Conservation (phyloP, 164 flowering plant species). For the Amborella trichopoda region DNA sequence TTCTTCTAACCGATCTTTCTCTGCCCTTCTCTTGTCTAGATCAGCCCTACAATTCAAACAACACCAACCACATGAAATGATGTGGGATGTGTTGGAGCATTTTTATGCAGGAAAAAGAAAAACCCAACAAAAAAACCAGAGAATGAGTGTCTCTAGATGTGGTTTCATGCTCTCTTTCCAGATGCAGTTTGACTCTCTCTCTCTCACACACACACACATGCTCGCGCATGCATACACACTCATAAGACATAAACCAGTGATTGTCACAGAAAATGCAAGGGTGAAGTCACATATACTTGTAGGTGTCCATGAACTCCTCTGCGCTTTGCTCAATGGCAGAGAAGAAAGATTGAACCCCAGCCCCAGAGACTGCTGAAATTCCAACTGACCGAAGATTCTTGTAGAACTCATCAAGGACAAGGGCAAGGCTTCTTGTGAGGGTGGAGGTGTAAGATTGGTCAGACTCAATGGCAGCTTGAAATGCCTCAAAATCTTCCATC, state of each 20-base stretch:
- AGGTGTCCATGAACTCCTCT: slow-evolving; percentile 83
- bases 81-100: neutral
- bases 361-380: slow-evolving; percentile 85
- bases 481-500: slow-evolving; percentile 94
- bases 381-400: slow-evolving; percentile 77
- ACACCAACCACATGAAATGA: neutral
- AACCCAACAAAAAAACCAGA: too few species aligned
- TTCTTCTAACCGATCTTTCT: slow-evolving; percentile 73
- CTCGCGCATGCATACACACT: too few species aligned
- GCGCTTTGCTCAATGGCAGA: slow-evolving; percentile 78
- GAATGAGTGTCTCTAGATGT: too few species aligned
- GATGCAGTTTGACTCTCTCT: too few species aligned
- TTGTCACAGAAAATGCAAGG: too few species aligned
- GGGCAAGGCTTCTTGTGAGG: slow-evolving; percentile 69
- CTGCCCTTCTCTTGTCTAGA: slow-evolving; percentile 80
- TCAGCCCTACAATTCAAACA: slow-evolving; percentile 46
- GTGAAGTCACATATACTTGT: too few species aligned
- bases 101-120: neutral
- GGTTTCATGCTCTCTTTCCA: too few species aligned
- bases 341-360: slow-evolving; percentile 82
- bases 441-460: slow-evolving; percentile 64
- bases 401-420: slow-evolving; percentile 83
- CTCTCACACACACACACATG: too few species aligned
- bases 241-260: too few species aligned
- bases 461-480: slow-evolving; percentile 66